phyloP scores from a whole-genome alignment of 495 filamentous ascomycete genomes.

The Penicillium longicatenatum region DNA sequence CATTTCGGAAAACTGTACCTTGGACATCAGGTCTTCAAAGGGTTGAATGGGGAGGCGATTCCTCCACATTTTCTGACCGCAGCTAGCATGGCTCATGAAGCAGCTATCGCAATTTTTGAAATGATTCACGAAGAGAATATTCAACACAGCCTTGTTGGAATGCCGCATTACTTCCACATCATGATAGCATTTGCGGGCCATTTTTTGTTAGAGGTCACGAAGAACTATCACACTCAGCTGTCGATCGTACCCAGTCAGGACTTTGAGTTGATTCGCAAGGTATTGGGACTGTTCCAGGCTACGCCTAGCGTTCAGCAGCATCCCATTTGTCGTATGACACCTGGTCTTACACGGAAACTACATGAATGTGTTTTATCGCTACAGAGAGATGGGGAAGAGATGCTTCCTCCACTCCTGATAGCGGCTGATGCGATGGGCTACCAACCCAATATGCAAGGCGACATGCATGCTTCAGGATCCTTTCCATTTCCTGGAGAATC shows the following conservation, averaged over 20 bases:
- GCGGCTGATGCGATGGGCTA: constrained; percentile 12
- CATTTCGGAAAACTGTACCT: constrained; percentile 50
- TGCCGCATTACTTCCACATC: constrained; percentile 49
- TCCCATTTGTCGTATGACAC: constrained; percentile 33
- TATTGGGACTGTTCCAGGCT: constrained; percentile 25
- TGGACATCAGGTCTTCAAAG: constrained; percentile 46
- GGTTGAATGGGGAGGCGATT: constrained; percentile 34
- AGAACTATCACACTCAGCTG: constrained; percentile 26
- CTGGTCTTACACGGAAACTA: constrained; percentile 29
- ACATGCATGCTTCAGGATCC: constrained; percentile 9
- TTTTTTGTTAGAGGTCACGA: constrained; percentile 44
- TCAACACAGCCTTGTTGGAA: constrained; percentile 38
- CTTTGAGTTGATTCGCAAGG: constrained; percentile 26
- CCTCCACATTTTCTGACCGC: constrained; percentile 37
- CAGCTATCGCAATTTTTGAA: constrained; percentile 42
- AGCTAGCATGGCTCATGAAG: constrained; percentile 40
- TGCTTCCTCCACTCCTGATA: constrained; percentile 5
- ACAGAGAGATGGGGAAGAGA: constrained; percentile 5
- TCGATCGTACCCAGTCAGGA: constrained; percentile 23
- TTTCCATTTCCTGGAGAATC: constrained; percentile 19
- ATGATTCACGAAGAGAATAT: constrained; percentile 42
- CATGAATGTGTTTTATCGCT: constrained; percentile 25
- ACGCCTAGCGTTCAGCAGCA: constrained; percentile 26
- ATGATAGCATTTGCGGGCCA: constrained; percentile 52
- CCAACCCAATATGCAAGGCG: not conserved